A percentile compares a stretch with the other conserved stretches of the same genome.
Evolutionary conservation across 2,329 filamentous ascomycete genomes (phyloP).

Genomic region (Daldinia sp.): DNA sequence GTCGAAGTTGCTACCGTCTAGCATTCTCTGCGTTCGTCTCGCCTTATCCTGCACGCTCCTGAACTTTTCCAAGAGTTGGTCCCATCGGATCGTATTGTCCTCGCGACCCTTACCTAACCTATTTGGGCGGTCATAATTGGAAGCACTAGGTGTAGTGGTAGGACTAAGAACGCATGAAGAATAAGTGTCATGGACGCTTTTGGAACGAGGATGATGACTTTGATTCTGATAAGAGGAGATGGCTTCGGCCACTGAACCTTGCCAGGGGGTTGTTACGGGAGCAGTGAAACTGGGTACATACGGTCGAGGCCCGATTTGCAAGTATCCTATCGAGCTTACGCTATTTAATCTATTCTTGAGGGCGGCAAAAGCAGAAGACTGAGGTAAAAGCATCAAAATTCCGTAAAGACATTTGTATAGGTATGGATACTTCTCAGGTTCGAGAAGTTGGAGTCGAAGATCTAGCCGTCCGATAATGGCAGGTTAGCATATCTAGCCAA

Average conservation of each 20-base stretch:
- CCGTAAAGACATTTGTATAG: conserved; percentile 98
- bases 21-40: conserved; percentile 71
- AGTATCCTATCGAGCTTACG: conserved; percentile 94
- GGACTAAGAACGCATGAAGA: conserved; percentile 50
- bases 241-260: conserved; percentile 48
- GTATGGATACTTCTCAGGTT: conserved; percentile 93
- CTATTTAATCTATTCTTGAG: conserved; percentile 96
- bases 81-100: conserved; percentile 88
- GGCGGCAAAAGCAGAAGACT: conserved; percentile 95
- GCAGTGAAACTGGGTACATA: conserved; percentile 60
- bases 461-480: conserved; percentile 61
- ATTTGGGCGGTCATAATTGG: conserved; percentile 75
- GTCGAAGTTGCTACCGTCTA: conserved; percentile 59
- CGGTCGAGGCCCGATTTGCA: conserved; percentile 83
- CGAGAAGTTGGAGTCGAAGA: conserved; percentile 90
- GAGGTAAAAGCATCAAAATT: conserved; percentile 95
- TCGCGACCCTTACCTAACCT: conserved; percentile 79
- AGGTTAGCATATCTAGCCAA: conserved; percentile 19
- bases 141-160: conserved; percentile 57
- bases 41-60: conserved; percentile 88
- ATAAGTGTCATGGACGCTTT: conserved; percentile 50
- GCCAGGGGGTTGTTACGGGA: conserved; percentile 45
- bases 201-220: conserved; percentile 40
- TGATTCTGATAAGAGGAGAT: conserved; percentile 44
- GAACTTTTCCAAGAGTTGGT: conserved; percentile 93